Evolutionary conservation across 441 rosid species (phyloP).

Genomic region (Omphalea diandra): DNA sequence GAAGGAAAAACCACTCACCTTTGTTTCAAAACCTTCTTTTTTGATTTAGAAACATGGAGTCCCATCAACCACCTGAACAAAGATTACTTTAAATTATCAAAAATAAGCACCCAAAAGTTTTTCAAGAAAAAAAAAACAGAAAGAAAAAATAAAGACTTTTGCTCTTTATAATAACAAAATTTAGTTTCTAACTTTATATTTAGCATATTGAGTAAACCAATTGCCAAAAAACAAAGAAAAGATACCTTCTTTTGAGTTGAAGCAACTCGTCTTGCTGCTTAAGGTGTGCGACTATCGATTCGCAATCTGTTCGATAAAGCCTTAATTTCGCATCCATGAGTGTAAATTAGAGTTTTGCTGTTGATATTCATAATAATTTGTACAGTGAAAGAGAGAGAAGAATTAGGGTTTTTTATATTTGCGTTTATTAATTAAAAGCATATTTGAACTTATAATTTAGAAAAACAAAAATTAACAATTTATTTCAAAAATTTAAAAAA

Average conservation of each 20-base stretch:
- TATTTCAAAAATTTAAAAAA: too few species aligned
- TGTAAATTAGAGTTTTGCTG: not conserved
- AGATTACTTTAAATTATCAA: not conserved
- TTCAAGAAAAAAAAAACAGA: not conserved
- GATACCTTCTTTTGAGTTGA: constrained; percentile 54
- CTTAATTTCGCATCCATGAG: constrained; percentile 22
- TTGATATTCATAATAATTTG: not conserved
- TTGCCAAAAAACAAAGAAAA: not conserved
- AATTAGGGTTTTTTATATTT: not conserved
- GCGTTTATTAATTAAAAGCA: not conserved
- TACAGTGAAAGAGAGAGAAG: too few species aligned
- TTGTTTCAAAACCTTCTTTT: constrained; percentile 37
- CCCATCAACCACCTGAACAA: constrained; percentile 77
- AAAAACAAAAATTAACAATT: too few species aligned
- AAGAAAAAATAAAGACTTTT: not conserved
- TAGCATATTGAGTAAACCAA: not conserved
- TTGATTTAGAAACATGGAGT: constrained; percentile 35
- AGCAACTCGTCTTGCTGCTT: constrained; percentile 46
- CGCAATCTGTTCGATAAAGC: constrained; percentile 34
- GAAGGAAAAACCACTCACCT: constrained; percentile 36
- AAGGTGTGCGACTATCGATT: constrained; percentile 39
- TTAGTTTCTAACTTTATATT: not conserved
- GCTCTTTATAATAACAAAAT: too few species aligned
- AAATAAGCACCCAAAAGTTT: not conserved
- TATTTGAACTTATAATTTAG: too few species aligned